Base-by-base conservation (phyloP, 129 eudicot species). In the Erigeron canadensis region DNA sequence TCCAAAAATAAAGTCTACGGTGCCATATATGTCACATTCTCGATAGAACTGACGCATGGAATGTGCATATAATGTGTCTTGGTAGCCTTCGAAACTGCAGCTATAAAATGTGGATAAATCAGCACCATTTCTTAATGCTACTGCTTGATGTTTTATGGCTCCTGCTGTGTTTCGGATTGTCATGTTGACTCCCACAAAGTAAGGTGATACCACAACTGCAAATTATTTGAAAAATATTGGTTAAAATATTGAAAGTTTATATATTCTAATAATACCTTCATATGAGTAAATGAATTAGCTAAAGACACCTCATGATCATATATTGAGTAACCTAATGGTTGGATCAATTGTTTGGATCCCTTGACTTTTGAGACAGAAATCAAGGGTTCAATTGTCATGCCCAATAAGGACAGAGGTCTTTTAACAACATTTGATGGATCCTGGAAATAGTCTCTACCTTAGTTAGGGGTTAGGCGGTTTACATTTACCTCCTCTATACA, bases 111-210 rank as follows among this genome's bases (percentile, higher is more conserved):
- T 67, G 0, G 95, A 88, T 19, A 75, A 53, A 65, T 88, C 90
- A 2, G 95, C 95, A 4, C 90, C 84, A 61, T 71, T 88, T 8
- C 95, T 82, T 5, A 88, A 40, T 0, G 95, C 90, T 1, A 88
- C 95, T 0, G 90, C 90, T 66, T 88, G 95, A 62, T 81, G 83
- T 55, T 82, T 88, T 50, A 60, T 42, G 5, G 86, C 75, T 37
- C 90, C 90, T 0, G 95, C 95, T 2, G 90, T 88, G 88, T 88
- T 88, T 43, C 80, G 79, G 83, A 83, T 73, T 1, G 95, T 85
- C 12, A 88, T 70, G 80, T 85, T 83, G n/a, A 75, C 68, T 8
- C 75, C 95, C 1, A 88, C 88, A 11, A 88, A 88, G 54, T 88
- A 77, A 23, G 66, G 67, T 8, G 83, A 76, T 2, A 56, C 78